Base-by-base conservation (phyloP, 2,329 filamentous ascomycete genomes). In the Phaeosphaeria sp. region DNA sequence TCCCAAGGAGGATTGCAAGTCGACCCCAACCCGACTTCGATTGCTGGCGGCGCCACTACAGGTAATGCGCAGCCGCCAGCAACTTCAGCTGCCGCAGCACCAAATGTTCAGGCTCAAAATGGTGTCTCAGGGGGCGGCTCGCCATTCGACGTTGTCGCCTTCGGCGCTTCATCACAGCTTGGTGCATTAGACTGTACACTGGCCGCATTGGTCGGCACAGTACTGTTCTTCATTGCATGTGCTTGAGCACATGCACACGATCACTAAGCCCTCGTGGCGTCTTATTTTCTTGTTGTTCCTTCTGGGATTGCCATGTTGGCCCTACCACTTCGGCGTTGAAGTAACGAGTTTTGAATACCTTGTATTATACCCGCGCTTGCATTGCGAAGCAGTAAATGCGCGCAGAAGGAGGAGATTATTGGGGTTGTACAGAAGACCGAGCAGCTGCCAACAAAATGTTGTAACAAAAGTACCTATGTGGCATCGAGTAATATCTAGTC, bases 101-200 rank as follows among this genome's bases (percentile, higher is more conserved):
- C 30, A 36, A 36, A 36, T 36, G 30, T 11, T 15, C 30, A 78
- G 55, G 71, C 74, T 18, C 72, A 71, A 10, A 76, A 72, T 50
- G 61, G 71, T 20, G 71, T 75, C 23, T 78, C 74, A 13, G 79
- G 79, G 20, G 79, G 79, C 17, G 80, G 80, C n/a, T 80, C 77
- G 52, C 80, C 80, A 5, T 82, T 82, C 57, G 79, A 81, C 58
- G 67, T 77, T 13, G 59, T 64, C 9, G 68, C 71, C 1, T 60
- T 60, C 0, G 65, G 67, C 30, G 57, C 65, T 1, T 65, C 70
- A 23, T 54, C 60, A 30, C 71, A 58, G 10, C 15, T 59, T 7
- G 58, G 46, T 5, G 33, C 49, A 9, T 18, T 58, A 5, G 54
- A 54, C 4, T 7, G 54, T 10, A 49, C 55, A 15, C 46, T 64